These are phyloP conservation scores for Monosporozyma solicola DNA, from an alignment of 805 yeast species.

Conservation along the genomic window DNA sequence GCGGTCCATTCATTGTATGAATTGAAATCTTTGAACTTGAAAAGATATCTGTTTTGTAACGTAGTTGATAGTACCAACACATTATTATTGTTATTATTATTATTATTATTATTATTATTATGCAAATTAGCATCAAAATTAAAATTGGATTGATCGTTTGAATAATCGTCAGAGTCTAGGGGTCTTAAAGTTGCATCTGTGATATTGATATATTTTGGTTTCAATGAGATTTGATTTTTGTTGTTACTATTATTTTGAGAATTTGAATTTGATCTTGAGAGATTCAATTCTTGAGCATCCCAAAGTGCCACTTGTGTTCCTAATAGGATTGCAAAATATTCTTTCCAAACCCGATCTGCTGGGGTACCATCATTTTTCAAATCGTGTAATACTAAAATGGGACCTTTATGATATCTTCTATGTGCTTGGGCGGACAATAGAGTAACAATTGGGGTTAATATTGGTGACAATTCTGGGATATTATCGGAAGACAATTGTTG, in stretches of 20 bases:
- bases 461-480: slow-evolving; percentile 28
- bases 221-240: slow-evolving; percentile 46
- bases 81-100: slow-evolving; percentile 46
- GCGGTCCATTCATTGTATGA: slow-evolving; percentile 70
- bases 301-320: slow-evolving; percentile 90
- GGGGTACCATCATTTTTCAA: slow-evolving; percentile 81
- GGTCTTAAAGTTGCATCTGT: slow-evolving; percentile 83
- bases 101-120: too few relatives aligned
- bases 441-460: slow-evolving; percentile 58
- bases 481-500: background rate
- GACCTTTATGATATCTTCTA: slow-evolving; percentile 67
- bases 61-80: slow-evolving; percentile 89
- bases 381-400: slow-evolving; percentile 64
- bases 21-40: slow-evolving; percentile 65
- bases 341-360: slow-evolving; percentile 76
- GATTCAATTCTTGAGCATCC: slow-evolving; percentile 63
- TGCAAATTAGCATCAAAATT: too few relatives aligned
- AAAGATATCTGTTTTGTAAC: slow-evolving; percentile 71
- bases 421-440: slow-evolving; percentile 64
- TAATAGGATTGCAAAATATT: slow-evolving; percentile 81
- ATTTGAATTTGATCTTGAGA: slow-evolving; percentile 17
- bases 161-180: slow-evolving; percentile 59
- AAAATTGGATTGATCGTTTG: slow-evolving; percentile 31
- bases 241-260: slow-evolving; percentile 30
- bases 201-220: slow-evolving; percentile 81